Percentiles rank a stretch among this genome's conserved stretches.
These are phyloP conservation scores for Phytophthora kernoviae DNA, from an alignment of 352 stramenopile species.

Conservation along the genomic window DNA sequence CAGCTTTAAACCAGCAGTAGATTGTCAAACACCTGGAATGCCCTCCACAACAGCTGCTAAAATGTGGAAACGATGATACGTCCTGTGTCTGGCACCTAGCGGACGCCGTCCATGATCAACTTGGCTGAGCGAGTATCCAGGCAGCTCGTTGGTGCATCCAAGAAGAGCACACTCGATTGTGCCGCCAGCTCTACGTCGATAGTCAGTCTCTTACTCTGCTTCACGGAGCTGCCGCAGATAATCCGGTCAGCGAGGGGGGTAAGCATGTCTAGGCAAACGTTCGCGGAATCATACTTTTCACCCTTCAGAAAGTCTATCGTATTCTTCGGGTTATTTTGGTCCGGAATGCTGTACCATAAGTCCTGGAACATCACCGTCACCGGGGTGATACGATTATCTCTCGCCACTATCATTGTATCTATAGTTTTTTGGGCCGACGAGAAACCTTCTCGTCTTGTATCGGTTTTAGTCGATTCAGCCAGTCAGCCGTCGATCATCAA, in stretches of 20 bases:
- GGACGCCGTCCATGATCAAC: not conserved
- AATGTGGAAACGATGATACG: not conserved
- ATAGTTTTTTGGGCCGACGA: too few species aligned
- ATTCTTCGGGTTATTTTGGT: too few species aligned
- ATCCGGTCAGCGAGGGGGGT: conserved; percentile 36
- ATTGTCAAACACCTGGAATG: not conserved
- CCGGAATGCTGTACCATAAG: too few species aligned
- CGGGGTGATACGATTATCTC: too few species aligned
- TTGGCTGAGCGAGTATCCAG: not conserved
- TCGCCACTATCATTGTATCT: too few species aligned
- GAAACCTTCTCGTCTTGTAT: too few species aligned
- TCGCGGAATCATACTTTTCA: conserved; percentile 24
- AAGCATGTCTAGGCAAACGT: conserved; percentile 41
- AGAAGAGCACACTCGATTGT: conserved; percentile 17
- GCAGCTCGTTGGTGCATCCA: conserved; percentile 19
- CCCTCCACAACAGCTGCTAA: not conserved
- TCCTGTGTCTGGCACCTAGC: not conserved
- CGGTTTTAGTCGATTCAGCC: too few species aligned
- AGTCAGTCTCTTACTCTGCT: conserved; percentile 19
- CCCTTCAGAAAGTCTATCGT: too few species aligned
- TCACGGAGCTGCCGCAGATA: conserved; percentile 25
- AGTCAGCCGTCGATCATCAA: too few species aligned
- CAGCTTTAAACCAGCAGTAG: not conserved
- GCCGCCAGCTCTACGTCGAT: conserved; percentile 22
- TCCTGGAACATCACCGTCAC: too few species aligned